Conservation (phyloP, 345 rosid genomes). For the Dipteronia sinensis region DNA sequence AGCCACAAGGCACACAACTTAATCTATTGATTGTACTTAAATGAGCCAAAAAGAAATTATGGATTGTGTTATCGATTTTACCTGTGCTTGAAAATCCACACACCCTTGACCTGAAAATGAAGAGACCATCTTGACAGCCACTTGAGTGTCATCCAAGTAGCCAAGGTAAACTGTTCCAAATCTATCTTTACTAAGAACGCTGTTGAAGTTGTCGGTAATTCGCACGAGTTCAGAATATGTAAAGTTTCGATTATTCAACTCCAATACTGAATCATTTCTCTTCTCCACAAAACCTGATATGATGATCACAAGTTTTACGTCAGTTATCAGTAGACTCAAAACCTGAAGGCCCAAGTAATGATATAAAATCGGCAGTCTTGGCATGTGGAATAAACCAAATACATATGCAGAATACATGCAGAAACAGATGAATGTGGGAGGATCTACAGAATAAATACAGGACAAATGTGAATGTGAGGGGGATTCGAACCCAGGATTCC, state of each 20-base stretch:
- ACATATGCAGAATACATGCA: too few species aligned
- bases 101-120: constrained; percentile 44
- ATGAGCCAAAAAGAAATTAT: background rate
- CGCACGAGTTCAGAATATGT: constrained; percentile 31
- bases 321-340: too few species aligned
- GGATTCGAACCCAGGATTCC: too few species aligned
- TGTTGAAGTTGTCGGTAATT: constrained; percentile 48
- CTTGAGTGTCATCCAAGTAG: constrained; percentile 28
- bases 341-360: too few species aligned
- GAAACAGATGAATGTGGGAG: too few species aligned
- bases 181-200: constrained; percentile 53
- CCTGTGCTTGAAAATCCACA: constrained; percentile 54
- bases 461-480: too few species aligned
- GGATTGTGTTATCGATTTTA: background rate
- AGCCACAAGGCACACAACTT: background rate
- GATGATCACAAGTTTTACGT: too few species aligned
- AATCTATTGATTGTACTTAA: background rate
- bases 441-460: too few species aligned
- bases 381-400: too few species aligned
- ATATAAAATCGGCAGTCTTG: too few species aligned
- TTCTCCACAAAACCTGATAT: background rate
- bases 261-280: constrained; percentile 10
- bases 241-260: constrained; percentile 30
- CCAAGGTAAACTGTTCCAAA: constrained; percentile 62
- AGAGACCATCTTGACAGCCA: constrained; percentile 59